A percentile compares a stretch with the other conserved stretches of the same genome.
These are phyloP conservation scores for Luffa aegyptiaca DNA, from an alignment of 306 rosid genomes.

Conservation along the genomic window DNA sequence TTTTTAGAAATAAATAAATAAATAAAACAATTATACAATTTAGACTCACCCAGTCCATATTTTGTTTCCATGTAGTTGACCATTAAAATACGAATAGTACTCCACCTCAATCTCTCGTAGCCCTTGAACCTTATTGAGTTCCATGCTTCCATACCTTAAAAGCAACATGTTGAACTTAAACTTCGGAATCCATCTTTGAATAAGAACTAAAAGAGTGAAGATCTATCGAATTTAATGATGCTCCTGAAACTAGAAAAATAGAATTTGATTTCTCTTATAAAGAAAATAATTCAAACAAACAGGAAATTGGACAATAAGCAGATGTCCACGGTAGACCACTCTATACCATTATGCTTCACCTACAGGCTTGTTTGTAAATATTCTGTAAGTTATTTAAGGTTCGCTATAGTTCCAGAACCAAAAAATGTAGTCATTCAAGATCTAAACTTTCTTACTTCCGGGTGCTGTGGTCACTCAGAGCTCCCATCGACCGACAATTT, in stretches of 20 bases:
- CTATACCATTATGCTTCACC: neutral
- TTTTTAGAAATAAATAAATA: too few relatives aligned
- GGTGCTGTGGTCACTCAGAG: neutral
- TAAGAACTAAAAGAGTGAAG: neutral
- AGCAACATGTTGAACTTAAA: constrained; percentile 11
- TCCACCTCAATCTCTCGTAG: constrained; percentile 45
- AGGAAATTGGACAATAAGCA: neutral
- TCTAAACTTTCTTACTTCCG: neutral
- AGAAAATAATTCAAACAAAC: neutral
- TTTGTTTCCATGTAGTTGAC: constrained; percentile 70
- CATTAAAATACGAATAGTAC: constrained; percentile 66
- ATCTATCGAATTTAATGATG: neutral
- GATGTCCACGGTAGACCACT: neutral
- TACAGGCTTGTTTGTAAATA: neutral
- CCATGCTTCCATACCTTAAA: constrained; percentile 48
- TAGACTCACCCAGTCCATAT: constrained; percentile 77
- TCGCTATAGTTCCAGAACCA: neutral
- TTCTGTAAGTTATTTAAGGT: neutral
- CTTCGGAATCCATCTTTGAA: neutral
- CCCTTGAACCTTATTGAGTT: constrained; percentile 65
- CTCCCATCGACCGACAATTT: neutral
- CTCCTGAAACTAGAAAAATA: neutral
- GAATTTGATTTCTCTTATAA: neutral
- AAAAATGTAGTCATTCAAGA: neutral
- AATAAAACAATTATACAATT: neutral